A percentile compares a stretch with the other conserved stretches of the same genome.
phyloP scores from a whole-genome alignment of 768 basidiomycete genomes.

The Pleurotus citrinopileatus region DNA sequence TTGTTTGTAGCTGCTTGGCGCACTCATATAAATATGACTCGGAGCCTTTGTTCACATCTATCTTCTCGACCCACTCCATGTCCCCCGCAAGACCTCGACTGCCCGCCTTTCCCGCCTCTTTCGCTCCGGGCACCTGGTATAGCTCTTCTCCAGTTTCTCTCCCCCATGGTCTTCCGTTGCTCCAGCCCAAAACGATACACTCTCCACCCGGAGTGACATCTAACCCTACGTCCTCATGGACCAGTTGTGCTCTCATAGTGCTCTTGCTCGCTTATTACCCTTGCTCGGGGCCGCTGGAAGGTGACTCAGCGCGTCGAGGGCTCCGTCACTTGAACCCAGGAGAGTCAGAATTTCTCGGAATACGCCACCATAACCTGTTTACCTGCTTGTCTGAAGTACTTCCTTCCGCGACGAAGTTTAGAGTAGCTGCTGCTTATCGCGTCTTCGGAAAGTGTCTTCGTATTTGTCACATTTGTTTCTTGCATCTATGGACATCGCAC shows the following conservation, averaged over 20 bases:
- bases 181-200: slow-evolving; percentile 53
- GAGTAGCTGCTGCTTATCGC: slow-evolving; percentile 31
- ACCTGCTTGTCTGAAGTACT: slow-evolving; percentile 10
- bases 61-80: slow-evolving; percentile 3
- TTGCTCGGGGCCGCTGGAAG: slow-evolving; percentile 20
- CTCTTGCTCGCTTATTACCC: slow-evolving; percentile 26
- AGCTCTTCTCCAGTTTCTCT: slow-evolving; percentile 18
- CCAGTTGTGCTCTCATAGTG: slow-evolving; percentile 24
- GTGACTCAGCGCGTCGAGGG: slow-evolving; percentile 20
- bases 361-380: slow-evolving; percentile 13
- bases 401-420: slow-evolving; percentile 39
- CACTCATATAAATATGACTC: background rate
- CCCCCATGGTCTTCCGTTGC: slow-evolving; percentile 31
- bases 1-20: background rate
- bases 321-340: slow-evolving; percentile 15
- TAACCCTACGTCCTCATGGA: slow-evolving; percentile 57
- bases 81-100: background rate
- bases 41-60: background rate
- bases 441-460: slow-evolving; percentile 51
- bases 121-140: slow-evolving; percentile 48
- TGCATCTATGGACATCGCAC: slow-evolving; percentile 29
- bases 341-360: slow-evolving; percentile 15
- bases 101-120: slow-evolving; percentile 33
- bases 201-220: slow-evolving; percentile 44
- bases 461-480: slow-evolving; percentile 20